Conservation (phyloP, 2,329 filamentous ascomycete genomes). For the Diaporthe nobilis region DNA sequence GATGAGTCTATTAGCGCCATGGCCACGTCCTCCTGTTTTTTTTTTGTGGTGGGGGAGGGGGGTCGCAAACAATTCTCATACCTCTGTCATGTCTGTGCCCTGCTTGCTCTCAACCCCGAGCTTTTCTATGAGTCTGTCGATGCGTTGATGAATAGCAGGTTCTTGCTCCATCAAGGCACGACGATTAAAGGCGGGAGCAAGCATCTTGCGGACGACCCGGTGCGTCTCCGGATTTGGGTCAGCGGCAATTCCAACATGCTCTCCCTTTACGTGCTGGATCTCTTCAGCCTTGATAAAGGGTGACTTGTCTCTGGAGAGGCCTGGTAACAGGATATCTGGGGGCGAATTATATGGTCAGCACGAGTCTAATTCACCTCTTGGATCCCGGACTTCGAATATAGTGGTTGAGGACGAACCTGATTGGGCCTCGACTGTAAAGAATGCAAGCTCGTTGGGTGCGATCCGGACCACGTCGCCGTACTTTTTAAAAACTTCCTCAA, state of each 20-base stretch:
- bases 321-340: neutral
- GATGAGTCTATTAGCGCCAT: neutral
- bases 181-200: neutral
- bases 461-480: slow-evolving; percentile 1
- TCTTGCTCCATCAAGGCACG: slow-evolving; percentile 1
- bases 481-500: neutral
- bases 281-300: slow-evolving; percentile 1
- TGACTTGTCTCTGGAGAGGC: neutral
- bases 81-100: neutral
- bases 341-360: neutral
- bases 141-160: neutral
- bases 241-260: neutral
- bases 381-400: neutral
- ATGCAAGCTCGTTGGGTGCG: slow-evolving; percentile 4
- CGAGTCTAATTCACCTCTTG: neutral
- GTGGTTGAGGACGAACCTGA: neutral
- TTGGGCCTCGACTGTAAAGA: neutral
- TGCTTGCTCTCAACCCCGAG: neutral
- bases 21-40: neutral
- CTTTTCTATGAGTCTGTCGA: neutral
- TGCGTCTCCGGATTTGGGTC: neutral
- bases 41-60: too few relatives aligned
- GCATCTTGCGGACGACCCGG: slow-evolving; percentile 4
- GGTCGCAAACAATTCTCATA: neutral
- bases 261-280: slow-evolving; percentile 1